phyloP scores from a whole-genome alignment of 805 yeast species.

The Candida insectorum region DNA sequence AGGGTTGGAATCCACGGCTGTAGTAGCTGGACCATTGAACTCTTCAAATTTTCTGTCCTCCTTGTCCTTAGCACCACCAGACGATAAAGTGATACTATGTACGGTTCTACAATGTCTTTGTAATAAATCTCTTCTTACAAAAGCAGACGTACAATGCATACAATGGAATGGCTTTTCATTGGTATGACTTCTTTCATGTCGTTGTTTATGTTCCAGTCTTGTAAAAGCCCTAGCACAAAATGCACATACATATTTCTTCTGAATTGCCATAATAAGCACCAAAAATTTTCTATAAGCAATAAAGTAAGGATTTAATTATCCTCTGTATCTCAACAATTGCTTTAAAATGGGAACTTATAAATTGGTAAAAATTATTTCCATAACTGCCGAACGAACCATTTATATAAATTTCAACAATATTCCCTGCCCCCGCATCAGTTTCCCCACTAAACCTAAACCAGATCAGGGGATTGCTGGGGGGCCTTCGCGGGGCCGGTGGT shows the following conservation, averaged over 20 bases:
- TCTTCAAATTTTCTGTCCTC: constrained; percentile 4
- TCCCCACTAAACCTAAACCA: constrained; percentile 2
- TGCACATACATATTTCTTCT: constrained; percentile 70
- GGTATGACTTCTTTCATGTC: constrained; percentile 79
- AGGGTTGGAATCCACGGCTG: neutral
- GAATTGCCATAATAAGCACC: constrained; percentile 33
- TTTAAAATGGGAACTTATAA: too few species aligned
- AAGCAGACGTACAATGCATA: constrained; percentile 62
- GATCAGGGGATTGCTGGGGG: too few species aligned
- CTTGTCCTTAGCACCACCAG: constrained; percentile 2
- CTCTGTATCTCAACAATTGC: constrained; percentile 9
- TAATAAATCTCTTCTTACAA: constrained; percentile 73
- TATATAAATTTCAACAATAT: neutral
- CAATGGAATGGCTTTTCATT: constrained; percentile 80
- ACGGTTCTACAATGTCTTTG: constrained; percentile 80
- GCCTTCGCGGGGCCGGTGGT: neutral
- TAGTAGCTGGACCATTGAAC: constrained; percentile 9
- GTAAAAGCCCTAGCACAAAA: constrained; percentile 79
- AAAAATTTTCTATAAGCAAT: constrained; percentile 2
- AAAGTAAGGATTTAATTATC: constrained; percentile 1
- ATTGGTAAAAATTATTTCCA: too few species aligned
- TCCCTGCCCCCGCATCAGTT: constrained; percentile 2
- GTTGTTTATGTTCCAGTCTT: constrained; percentile 72
- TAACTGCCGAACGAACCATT: too few species aligned
- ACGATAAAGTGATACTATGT: constrained; percentile 40